phyloP scores from a whole-genome alignment of 164 flowering plant species.

The Echeveria elegans region DNA sequence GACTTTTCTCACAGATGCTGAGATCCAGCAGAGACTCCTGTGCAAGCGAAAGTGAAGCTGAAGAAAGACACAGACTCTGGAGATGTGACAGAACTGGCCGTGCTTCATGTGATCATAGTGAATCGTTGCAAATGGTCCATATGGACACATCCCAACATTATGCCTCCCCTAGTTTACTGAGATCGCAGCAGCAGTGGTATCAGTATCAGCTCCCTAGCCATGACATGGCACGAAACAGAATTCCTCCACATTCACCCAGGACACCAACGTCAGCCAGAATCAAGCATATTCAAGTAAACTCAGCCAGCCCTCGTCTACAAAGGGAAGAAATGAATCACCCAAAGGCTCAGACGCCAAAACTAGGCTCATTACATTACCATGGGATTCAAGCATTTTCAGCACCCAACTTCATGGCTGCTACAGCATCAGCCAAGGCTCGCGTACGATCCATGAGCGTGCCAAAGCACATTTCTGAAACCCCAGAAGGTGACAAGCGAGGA shows the following conservation, averaged over 20 bases:
- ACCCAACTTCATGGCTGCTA: conserved; percentile 88
- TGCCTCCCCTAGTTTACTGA: conserved; percentile 5
- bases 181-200: conserved; percentile 14
- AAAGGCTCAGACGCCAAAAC: conserved; percentile 31
- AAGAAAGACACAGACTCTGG: conserved; percentile 21
- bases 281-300: conserved; percentile 38
- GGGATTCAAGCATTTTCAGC: conserved; percentile 14
- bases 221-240: conserved; percentile 15
- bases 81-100: conserved; percentile 25
- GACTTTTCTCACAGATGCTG: conserved; percentile 22
- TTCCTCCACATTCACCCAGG: conserved; percentile 20
- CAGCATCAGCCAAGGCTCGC: conserved; percentile 79
- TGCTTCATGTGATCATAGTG: conserved; percentile 32
- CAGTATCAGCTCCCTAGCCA: conserved; percentile 20
- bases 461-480: conserved; percentile 43
- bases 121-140: conserved; percentile 35
- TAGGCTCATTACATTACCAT: conserved; percentile 16
- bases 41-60: conserved; percentile 20
- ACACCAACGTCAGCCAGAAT: conserved; percentile 47
- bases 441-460: conserved; percentile 62
- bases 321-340: conserved; percentile 36
- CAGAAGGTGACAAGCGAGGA: conserved; percentile 47
- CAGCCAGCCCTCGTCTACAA: conserved; percentile 53
- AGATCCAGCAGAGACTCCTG: conserved; percentile 15
- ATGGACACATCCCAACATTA: conserved; percentile 33